phyloP scores from a whole-genome alignment of 2,329 filamentous ascomycete species.

The Monosporascus cannonballus region DNA sequence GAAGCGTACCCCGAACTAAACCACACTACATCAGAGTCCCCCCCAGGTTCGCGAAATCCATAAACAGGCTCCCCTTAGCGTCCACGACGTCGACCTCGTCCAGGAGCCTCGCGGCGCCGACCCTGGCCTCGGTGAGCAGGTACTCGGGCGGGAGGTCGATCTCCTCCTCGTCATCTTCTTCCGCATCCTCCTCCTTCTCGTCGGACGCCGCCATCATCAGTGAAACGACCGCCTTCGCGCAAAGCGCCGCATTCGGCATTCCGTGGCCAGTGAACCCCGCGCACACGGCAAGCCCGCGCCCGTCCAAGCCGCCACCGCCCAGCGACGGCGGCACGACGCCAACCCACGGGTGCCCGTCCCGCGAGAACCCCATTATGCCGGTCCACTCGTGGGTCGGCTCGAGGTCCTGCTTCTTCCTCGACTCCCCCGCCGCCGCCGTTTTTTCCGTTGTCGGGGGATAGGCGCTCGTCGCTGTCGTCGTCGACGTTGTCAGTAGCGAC shows the following conservation, averaged over 20 bases:
- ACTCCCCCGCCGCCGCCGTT: conserved; percentile 1
- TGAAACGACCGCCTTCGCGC: conserved; percentile 55
- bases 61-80: conserved; percentile 13
- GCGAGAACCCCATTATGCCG: conserved; percentile 72
- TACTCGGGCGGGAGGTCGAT: conserved; percentile 40
- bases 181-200: conserved; percentile 19
- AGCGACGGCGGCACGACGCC: conserved; percentile 53
- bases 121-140: conserved; percentile 27
- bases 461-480: too few relatives aligned
- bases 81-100: conserved; percentile 11
- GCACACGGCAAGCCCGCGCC: conserved; percentile 53
- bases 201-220: conserved; percentile 41
- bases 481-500: too few relatives aligned
- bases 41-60: conserved; percentile 7
- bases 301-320: conserved; percentile 52
- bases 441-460: not conserved
- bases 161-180: conserved; percentile 27
- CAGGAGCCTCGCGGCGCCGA: conserved; percentile 11
- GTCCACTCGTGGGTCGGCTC: conserved; percentile 62
- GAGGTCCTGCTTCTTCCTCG: conserved; percentile 35
- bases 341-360: conserved; percentile 65
- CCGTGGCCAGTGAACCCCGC: conserved; percentile 70
- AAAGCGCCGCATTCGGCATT: conserved; percentile 67
- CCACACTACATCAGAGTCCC: not conserved
- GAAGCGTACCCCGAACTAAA: too few relatives aligned